Percentiles rank a stretch among this genome's conserved stretches.
phyloP scores from a whole-genome alignment of 2,329 filamentous ascomycete species.

The Colletotrichum theobromicola region DNA sequence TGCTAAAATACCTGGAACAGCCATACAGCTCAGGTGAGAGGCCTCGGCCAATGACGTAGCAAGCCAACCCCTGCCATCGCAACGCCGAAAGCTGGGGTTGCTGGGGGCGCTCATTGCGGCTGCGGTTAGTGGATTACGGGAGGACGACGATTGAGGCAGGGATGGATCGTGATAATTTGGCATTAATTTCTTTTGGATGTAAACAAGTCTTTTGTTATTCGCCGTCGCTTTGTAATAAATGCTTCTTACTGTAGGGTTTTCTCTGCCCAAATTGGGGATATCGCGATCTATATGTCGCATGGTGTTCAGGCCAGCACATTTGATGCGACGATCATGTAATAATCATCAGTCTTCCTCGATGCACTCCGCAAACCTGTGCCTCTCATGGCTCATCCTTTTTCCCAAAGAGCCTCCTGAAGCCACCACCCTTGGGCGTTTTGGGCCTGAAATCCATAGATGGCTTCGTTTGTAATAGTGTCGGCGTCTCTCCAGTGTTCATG shows the following conservation, averaged over 20 bases:
- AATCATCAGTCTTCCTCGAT: neutral
- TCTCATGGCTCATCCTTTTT: conserved; percentile 28
- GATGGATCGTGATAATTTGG: neutral
- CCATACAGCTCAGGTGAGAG: neutral
- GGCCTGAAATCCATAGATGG: conserved; percentile 28
- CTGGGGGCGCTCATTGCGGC: neutral
- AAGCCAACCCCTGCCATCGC: conserved; percentile 16
- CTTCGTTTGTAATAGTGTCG: conserved; percentile 14
- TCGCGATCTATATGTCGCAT: neutral
- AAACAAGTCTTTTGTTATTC: neutral
- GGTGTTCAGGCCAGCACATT: neutral
- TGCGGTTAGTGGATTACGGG: conserved; percentile 3
- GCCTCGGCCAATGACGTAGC: conserved; percentile 19
- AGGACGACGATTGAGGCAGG: neutral
- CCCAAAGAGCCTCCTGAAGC: conserved; percentile 45
- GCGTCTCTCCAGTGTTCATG: conserved; percentile 25
- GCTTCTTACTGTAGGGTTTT: neutral
- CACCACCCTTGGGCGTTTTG: conserved; percentile 39
- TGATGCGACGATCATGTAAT: neutral
- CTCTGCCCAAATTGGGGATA: neutral
- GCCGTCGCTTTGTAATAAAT: conserved; percentile 6
- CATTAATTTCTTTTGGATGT: neutral
- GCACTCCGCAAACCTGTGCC: neutral
- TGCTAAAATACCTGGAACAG: neutral
- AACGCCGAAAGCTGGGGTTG: conserved; percentile 6